phyloP scores from a whole-genome alignment of 495 filamentous ascomycete species.

The Neurospora sp. region DNA sequence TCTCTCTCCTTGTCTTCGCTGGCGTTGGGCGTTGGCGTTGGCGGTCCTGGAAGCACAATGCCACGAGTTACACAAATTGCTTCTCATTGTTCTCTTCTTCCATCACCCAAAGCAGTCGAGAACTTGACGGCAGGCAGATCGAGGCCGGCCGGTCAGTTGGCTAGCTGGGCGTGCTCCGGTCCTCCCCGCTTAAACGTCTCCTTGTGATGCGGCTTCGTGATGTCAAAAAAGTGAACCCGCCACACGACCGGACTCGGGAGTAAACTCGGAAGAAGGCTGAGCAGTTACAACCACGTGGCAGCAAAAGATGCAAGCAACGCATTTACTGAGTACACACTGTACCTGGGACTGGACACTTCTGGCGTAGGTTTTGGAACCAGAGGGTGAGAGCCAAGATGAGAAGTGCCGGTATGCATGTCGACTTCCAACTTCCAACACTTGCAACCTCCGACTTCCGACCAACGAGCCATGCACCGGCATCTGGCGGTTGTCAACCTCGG shows the following conservation, averaged over 20 bases:
- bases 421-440: background rate
- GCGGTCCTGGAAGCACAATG: background rate
- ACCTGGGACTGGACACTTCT: background rate
- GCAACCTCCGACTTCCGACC: background rate
- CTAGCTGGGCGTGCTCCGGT: too few species aligned
- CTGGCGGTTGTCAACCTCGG: background rate
- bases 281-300: background rate
- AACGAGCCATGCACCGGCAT: background rate
- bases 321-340: background rate
- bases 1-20: background rate
- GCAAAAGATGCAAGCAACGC: background rate
- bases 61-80: background rate
- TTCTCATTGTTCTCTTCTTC: background rate
- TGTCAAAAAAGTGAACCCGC: too few species aligned
- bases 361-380: background rate
- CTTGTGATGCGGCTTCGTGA: too few species aligned
- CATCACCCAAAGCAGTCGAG: background rate
- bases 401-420: too few species aligned
- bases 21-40: background rate
- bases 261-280: background rate
- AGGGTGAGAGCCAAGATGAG: background rate
- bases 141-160: too few species aligned
- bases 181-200: too few species aligned
- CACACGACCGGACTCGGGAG: background rate
- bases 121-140: background rate